phyloP scores from a whole-genome alignment of 371 early-diverging fungal species.

The Mortierella sp. region DNA sequence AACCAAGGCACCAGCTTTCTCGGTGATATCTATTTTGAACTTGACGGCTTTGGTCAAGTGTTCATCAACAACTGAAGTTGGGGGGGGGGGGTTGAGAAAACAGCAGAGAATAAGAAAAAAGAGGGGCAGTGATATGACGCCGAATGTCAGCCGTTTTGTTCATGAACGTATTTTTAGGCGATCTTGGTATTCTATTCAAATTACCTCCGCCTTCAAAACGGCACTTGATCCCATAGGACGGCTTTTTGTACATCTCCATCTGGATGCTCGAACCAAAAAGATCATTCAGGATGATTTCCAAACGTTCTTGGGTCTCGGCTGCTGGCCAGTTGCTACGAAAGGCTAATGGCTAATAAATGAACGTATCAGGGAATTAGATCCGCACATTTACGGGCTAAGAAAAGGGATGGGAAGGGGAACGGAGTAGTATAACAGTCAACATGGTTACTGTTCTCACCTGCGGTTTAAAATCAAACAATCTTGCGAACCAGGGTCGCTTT shows the following conservation, averaged over 20 bases:
- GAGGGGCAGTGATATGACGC: background rate
- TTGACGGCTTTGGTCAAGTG: conserved; percentile 58
- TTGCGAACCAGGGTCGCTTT: conserved; percentile 49
- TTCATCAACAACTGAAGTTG: conserved; percentile 23
- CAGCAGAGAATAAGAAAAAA: background rate
- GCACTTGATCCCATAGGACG: conserved; percentile 58
- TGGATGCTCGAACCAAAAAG: conserved; percentile 26
- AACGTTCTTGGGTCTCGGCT: conserved; percentile 43
- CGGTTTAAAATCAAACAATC: conserved; percentile 49
- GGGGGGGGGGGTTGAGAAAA: no score
- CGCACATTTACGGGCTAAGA: background rate
- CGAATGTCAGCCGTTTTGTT: background rate
- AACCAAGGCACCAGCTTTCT: conserved; percentile 16
- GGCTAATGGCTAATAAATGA: conserved; percentile 17
- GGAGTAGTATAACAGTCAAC: no score
- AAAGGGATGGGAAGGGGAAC: background rate
- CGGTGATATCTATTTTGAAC: conserved; percentile 63
- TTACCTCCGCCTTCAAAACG: conserved; percentile 58
- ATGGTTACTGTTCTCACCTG: no score
- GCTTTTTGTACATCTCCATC: conserved; percentile 21
- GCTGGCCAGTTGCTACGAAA: conserved; percentile 39
- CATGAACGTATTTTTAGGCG: background rate
- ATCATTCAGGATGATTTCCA: conserved; percentile 31
- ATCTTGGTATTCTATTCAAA: background rate
- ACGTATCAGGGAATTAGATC: background rate